Evolutionary conservation across 2,329 filamentous ascomycete genomes (phyloP), one percentile per base, ranked within the genome.

Genomic region (Aphanocladium album): DNA sequence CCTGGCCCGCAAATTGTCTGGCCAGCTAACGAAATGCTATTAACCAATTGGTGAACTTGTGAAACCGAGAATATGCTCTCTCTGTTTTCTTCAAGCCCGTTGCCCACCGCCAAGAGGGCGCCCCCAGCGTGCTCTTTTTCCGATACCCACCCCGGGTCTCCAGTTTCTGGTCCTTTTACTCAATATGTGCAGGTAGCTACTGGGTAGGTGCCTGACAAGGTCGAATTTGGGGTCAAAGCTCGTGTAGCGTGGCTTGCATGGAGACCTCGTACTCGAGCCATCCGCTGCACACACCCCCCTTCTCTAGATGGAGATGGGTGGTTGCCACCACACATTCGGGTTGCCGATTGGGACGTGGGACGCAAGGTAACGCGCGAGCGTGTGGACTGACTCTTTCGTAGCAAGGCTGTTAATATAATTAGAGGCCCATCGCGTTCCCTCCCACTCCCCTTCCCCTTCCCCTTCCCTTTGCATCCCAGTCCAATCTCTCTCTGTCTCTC

Each of bases 401-500:
- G 14, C 41, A 19, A 17, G 41, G 8, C 4, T 5, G 4, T 45
- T 19, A 45, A 45, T 23, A 45, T 45, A 45, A 45, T 21, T 45
- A 45, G 41, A 45, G 41, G 41, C 35, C n/a, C 41, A 17, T 45
- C 41, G 6, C 41, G n/a, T 23, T n/a, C 41, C 41, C n/a, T 23
- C 17, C 41, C 41, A 7, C 35, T 5, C 17, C 41, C 41, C 41
- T 30, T 43, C 27, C 55, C 30, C 35, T 16, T 53, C 41, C 53
- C 33, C 43, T 63, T 47, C 12, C 33, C 14, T 50, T 45, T 21
- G 23, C 57, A 41, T 46, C 45, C 25, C 46, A 52, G 58, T 64
- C 61, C 60, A 60, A 60, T 62, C 64, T 53, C 47, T 30, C 49
- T 37, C 30, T 30, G 5, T 30, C 30, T 30, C 30, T 37, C 57